These are phyloP conservation scores for Macadamia tetraphylla DNA, from an alignment of 164 flowering plant genomes.

Conservation along the genomic window DNA sequence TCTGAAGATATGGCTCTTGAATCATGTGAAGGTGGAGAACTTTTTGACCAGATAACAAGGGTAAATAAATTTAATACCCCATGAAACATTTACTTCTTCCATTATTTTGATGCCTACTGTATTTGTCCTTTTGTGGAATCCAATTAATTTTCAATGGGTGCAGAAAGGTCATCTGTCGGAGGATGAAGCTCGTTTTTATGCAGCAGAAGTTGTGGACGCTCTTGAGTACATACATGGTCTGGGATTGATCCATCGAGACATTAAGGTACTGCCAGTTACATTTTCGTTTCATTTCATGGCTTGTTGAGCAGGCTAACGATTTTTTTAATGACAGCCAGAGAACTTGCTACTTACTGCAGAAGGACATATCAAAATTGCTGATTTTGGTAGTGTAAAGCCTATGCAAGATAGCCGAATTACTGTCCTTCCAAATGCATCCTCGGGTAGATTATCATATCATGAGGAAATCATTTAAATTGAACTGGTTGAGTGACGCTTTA, in stretches of 20 bases:
- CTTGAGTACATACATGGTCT: slow-evolving; percentile 90
- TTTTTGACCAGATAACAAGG: slow-evolving; percentile 96
- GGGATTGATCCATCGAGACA: slow-evolving; percentile 97
- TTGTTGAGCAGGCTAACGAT: slow-evolving; percentile 24
- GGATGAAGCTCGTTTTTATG: slow-evolving; percentile 90
- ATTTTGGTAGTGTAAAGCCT: slow-evolving; percentile 97
- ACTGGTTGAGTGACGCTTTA: slow-evolving; percentile 4
- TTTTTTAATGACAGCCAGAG: slow-evolving; percentile 74
- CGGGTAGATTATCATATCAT: slow-evolving; percentile 39
- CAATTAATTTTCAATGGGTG: slow-evolving; percentile 14
- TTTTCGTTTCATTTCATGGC: slow-evolving; percentile 2
- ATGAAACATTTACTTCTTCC: background rate
- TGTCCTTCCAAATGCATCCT: slow-evolving; percentile 82
- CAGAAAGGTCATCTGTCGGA: slow-evolving; percentile 93
- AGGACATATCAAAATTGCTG: slow-evolving; percentile 96
- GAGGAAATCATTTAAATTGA: background rate
- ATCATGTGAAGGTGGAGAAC: slow-evolving; percentile 99
- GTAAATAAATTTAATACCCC: slow-evolving; percentile 32
- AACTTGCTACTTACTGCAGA: slow-evolving; percentile 87
- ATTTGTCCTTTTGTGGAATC: background rate
- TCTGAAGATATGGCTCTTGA: slow-evolving; percentile 97
- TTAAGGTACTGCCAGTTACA: slow-evolving; percentile 53
- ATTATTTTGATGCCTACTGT: background rate
- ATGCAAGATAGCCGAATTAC: slow-evolving; percentile 81
- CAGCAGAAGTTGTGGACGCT: slow-evolving; percentile 97